Base-by-base conservation (phyloP, 2,329 filamentous ascomycete species). In the Lachnellula arida region DNA sequence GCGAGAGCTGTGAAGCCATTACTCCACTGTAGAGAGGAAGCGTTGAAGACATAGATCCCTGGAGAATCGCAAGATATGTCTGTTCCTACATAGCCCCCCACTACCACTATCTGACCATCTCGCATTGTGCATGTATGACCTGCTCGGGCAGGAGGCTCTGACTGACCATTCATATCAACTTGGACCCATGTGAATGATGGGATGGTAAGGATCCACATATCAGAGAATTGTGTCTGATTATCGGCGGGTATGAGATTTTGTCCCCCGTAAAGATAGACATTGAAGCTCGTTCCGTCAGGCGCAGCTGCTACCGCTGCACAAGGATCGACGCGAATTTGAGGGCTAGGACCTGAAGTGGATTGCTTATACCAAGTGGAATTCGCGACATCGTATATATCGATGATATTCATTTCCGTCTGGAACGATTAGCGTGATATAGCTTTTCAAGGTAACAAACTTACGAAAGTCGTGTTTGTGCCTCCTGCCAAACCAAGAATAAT, bases 311-410 rank as follows among this genome's bases (percentile, higher is more conserved):
- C 81, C 0, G 86, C 84, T 11, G 86, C 84, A 65, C 87, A 90
- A 0, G 86, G 85, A 65, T 90, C 88, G 22, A 90, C 87, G 19
- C 87, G 80, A 51, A 87, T 83, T 0, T 78, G 74, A 0, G 87
- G 86, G 4, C 77, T 78, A 2, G 75, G 71, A 2, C 87, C 87
- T 1, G 79, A 81, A 0, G 87, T 90, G 22, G 82, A 74, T 72
- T 91, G 88, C 65, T 87, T 86, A 67, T 88, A 89, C 88, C 88
- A 91, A 5, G 77, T 81, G 44, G 82, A 86, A 19, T 75, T 83
- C 19, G 82, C 85, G 59, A 91, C 86, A 61, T 91, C 87, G 69
- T 87, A 91, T n/a, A 93, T 82, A 62, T 92, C 87, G 40, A 92
- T 81, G 9, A 83, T 73, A 63, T 85, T 85, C 79, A 85, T 81